Conservation (phyloP, 1,284 basidiomycete genomes). For the Pseudozyma tsukubaensis region DNA sequence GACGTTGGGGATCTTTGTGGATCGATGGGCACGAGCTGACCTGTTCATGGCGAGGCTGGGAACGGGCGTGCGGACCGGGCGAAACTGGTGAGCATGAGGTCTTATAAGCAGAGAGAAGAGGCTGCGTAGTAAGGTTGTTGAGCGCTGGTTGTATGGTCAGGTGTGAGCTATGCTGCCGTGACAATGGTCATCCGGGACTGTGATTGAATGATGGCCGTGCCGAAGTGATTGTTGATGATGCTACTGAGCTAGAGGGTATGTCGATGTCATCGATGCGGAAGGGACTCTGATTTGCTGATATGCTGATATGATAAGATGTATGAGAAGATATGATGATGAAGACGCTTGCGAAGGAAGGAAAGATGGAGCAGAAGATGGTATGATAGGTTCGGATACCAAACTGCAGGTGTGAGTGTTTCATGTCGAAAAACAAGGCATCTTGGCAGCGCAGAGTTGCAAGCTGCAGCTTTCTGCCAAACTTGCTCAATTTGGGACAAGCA, state of each 20-base stretch:
- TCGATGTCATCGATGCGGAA: neutral
- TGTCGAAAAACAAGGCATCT: too few relatives aligned
- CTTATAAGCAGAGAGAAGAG: neutral
- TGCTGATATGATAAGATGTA: neutral
- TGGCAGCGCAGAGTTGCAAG: too few relatives aligned
- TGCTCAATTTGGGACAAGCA: constrained; percentile 4
- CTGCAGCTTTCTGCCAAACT: too few relatives aligned
- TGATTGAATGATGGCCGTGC: too few relatives aligned
- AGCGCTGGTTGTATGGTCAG: neutral
- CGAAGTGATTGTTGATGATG: neutral
- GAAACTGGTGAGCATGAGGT: constrained; percentile 4
- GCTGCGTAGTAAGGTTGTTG: neutral
- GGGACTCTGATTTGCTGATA: neutral
- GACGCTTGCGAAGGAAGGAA: neutral
- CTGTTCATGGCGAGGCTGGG: constrained; percentile 49
- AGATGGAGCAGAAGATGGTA: neutral
- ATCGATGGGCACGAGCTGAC: constrained; percentile 56
- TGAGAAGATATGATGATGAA: neutral
- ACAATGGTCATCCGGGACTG: too few relatives aligned
- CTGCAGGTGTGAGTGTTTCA: neutral
- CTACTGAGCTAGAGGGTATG: neutral
- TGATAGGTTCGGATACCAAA: neutral
- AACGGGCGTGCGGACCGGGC: neutral
- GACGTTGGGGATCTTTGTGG: constrained; percentile 66
- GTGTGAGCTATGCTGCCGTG: neutral